Evolutionary conservation across 73 alveolate genomes (phyloP).

Genomic region (Tetrahymena thermophila): DNA sequence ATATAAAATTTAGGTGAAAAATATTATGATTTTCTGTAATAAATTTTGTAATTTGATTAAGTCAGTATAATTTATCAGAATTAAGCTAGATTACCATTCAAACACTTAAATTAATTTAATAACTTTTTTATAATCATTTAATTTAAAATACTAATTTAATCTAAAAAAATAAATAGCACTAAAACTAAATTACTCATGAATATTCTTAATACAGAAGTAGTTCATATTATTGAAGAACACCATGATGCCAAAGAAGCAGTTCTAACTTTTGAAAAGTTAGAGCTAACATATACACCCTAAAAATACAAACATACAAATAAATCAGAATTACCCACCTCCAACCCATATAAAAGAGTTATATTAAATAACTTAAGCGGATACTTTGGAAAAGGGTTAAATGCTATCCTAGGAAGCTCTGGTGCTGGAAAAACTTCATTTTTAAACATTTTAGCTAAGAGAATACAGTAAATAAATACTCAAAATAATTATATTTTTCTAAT

Average conservation of each 20-base stretch:
- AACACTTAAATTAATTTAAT: background rate
- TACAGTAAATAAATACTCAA: background rate
- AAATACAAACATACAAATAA: background rate
- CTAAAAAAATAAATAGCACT: background rate
- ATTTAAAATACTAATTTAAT: background rate
- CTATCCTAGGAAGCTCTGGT: background rate
- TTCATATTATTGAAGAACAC: background rate
- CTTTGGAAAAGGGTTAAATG: background rate
- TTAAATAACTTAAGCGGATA: background rate
- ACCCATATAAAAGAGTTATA: background rate
- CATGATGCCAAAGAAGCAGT: background rate
- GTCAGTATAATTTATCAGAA: background rate
- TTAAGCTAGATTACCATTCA: background rate
- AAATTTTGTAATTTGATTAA: background rate
- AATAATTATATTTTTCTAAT: background rate
- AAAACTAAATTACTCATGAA: background rate
- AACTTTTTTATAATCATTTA: background rate
- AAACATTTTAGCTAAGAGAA: background rate
- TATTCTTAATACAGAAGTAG: background rate
- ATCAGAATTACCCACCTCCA: background rate
- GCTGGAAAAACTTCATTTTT: background rate
- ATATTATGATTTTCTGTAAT: background rate
- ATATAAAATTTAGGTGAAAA: background rate
- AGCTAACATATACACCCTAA: background rate
- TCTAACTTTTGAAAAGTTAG: background rate